Evolutionary conservation across 2,329 filamentous ascomycete species (phyloP).

Genomic region (Cladosporium sp.): DNA sequence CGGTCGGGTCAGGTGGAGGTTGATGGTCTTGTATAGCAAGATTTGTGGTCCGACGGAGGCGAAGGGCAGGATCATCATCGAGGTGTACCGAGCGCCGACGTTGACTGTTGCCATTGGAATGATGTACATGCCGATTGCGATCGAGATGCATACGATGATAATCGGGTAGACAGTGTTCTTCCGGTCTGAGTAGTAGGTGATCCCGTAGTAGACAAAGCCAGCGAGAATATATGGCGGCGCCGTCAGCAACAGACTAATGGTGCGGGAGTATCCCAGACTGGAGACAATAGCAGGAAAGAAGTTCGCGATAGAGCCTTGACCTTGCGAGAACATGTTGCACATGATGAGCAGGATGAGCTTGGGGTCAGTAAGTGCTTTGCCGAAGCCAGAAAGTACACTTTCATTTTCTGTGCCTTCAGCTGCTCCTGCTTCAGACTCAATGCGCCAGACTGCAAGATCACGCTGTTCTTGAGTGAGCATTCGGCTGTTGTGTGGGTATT

Average conservation of each 20-base stretch:
- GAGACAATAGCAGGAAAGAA: constrained; percentile 52
- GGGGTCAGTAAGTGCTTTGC: constrained; percentile 38
- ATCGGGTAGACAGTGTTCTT: constrained; percentile 35
- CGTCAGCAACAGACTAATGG: constrained; percentile 51
- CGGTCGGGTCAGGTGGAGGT: constrained; percentile 41
- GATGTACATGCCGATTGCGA: constrained; percentile 29
- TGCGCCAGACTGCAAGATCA: constrained; percentile 18
- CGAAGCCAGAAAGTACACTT: constrained; percentile 47
- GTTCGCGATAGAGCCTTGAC: constrained; percentile 34
- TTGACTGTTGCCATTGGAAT: constrained; percentile 35
- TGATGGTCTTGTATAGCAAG: constrained; percentile 46
- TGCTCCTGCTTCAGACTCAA: constrained; percentile 47
- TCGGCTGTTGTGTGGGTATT: constrained; percentile 46
- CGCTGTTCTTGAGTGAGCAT: constrained; percentile 50
- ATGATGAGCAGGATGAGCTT: constrained; percentile 43
- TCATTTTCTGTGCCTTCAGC: constrained; percentile 54
- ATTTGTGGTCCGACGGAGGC: constrained; percentile 44
- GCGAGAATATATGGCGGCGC: constrained; percentile 43
- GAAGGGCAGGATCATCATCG: constrained; percentile 36
- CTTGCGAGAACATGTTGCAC: constrained; percentile 32
- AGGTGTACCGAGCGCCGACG: constrained; percentile 35
- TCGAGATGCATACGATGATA: constrained; percentile 29
- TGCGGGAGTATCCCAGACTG: constrained; percentile 67
- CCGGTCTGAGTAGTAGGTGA: constrained; percentile 33
- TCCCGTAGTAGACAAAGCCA: constrained; percentile 29